Base-by-base conservation (phyloP, 1,139 yeast species). In the Debaryomyces coudertii region DNA sequence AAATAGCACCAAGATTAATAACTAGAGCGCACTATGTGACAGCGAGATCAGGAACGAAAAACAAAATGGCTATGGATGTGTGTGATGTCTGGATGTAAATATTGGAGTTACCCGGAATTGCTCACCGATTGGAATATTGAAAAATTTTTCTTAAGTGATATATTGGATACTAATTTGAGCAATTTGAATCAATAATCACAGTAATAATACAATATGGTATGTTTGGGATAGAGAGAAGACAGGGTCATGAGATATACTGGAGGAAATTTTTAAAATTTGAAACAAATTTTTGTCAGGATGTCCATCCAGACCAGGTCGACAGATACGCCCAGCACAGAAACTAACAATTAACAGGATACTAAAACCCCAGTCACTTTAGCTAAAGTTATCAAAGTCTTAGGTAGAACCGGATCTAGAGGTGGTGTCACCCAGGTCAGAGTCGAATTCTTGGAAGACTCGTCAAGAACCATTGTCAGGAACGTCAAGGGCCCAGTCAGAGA, bases 361-460 rank as follows among this genome's bases (percentile, higher is more conserved):
- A 87, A 87, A 79, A 85, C 93, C 78, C 97, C 96, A 77, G 97
- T 92, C 71, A 93, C 96, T 81, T 89, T 93, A 80, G 99, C 98
- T 77, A 92, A 90, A 84, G 98, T 93, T 75, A 90, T 89, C 82
- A 93, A 93, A 85, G 98, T 93, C 78, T 86, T 93, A 79, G 98
- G 98, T 77, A 90, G 98, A 83, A 92, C 98, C 85, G 98, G 97
- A 75, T 92, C 97, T 75, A 92, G 98, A 84, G 99, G 99, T 87
- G 98, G 97, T 87, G 99, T 93, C 80, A 93, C 98, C 79, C 99
- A 93, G 82, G 98, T 93, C 77, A 92, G 99, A 81, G 98, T 93
- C 70, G 98, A 93, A 80, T 93, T 93, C 87, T 85, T 93, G 77
- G 98, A 92, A 77, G 98, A 93, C 76, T 81, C 95, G 69, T 82